Evolutionary conservation across 2,329 filamentous ascomycete species (phyloP).

Genomic region (Aspergillus brasiliensis): DNA sequence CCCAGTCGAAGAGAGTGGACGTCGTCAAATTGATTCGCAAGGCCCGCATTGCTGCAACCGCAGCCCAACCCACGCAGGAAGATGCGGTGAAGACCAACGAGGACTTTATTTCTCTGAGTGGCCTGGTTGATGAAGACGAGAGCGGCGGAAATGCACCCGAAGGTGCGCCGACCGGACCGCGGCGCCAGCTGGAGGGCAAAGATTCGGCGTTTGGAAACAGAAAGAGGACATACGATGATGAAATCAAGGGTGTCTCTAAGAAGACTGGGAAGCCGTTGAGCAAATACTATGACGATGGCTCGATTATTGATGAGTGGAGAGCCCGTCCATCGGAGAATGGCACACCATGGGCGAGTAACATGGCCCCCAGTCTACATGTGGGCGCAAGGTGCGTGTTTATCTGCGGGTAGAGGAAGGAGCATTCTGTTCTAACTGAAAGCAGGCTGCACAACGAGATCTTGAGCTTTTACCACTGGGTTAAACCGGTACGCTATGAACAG

Average conservation of each 20-base stretch:
- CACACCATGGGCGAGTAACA: conserved; percentile 63
- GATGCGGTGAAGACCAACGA: conserved; percentile 62
- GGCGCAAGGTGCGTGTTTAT: conserved; percentile 34
- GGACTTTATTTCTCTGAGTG: conserved; percentile 88
- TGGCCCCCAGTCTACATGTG: conserved; percentile 34
- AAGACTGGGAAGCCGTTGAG: conserved; percentile 55
- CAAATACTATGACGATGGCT: conserved; percentile 55
- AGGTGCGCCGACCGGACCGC: conserved; percentile 42
- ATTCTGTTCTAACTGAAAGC: conserved; percentile 18
- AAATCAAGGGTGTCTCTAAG: conserved; percentile 62
- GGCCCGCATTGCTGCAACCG: conserved; percentile 66
- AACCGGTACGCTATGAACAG: conserved; percentile 75
- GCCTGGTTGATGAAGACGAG: conserved; percentile 59
- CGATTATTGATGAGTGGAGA: conserved; percentile 57
- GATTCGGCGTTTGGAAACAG: conserved; percentile 61
- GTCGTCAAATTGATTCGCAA: conserved; percentile 91
- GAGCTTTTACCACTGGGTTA: conserved; percentile 85
- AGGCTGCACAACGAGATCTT: conserved; percentile 88
- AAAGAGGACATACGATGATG: conserved; percentile 74
- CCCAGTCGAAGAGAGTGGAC: conserved; percentile 74
- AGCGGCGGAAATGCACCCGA: conserved; percentile 33
- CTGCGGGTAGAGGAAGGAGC: background rate
- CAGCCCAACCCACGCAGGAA: conserved; percentile 51
- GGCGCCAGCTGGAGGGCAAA: conserved; percentile 28
- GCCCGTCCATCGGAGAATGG: conserved; percentile 43